Conservation (phyloP, 2,329 filamentous ascomycete genomes). For the Diaporthe citri region DNA sequence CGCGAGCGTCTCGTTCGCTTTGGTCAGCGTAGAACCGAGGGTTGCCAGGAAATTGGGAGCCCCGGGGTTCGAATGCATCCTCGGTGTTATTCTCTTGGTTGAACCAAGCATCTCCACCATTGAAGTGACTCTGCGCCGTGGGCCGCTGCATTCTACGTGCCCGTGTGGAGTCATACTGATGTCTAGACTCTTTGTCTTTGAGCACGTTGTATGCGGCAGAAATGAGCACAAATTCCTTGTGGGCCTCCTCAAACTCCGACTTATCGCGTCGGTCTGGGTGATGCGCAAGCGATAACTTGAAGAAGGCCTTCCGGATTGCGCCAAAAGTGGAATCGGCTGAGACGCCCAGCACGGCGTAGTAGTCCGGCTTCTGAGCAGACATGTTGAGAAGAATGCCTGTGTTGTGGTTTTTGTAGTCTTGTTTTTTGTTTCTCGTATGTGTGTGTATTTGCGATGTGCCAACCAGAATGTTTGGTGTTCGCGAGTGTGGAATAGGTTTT, state of each 20-base stretch:
- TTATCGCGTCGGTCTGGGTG: not conserved
- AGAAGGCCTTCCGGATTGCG: not conserved
- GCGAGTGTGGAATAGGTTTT: not conserved
- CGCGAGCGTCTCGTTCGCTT: not conserved
- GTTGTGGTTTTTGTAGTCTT: not conserved
- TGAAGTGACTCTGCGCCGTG: not conserved
- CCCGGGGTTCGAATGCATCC: not conserved
- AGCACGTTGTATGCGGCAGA: constrained; percentile 4
- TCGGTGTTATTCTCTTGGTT: too few relatives aligned
- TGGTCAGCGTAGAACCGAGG: not conserved
- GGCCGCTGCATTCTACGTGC: not conserved
- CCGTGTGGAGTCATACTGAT: not conserved
- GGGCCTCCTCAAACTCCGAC: not conserved
- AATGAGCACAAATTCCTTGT: not conserved
- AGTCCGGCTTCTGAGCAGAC: not conserved
- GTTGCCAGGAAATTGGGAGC: not conserved
- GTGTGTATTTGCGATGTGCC: not conserved
- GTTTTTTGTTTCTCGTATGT: too few relatives aligned
- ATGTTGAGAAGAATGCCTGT: not conserved
- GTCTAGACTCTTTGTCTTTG: not conserved
- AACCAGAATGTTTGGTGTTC: not conserved
- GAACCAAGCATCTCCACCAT: not conserved
- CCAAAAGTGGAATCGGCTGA: not conserved
- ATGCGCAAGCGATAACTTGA: not conserved
- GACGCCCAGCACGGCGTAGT: not conserved